phyloP scores from a whole-genome alignment of 768 basidiomycete genomes.

The Chlorophyllum brunneum region DNA sequence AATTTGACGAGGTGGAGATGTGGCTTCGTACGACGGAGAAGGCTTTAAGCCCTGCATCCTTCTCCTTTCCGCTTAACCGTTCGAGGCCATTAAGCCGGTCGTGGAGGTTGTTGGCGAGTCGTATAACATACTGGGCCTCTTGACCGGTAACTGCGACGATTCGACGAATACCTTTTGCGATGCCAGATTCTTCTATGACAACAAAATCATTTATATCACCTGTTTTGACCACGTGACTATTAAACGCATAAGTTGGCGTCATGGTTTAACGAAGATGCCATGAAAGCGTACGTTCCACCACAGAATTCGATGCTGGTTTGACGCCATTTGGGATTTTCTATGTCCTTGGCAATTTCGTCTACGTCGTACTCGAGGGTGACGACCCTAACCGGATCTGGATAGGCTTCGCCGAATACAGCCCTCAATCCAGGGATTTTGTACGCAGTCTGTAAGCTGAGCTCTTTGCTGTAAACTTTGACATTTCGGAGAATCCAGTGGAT shows the following conservation, averaged over 20 bases:
- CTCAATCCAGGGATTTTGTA: conserved; percentile 89
- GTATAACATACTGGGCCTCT: conserved; percentile 81
- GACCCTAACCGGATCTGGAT: conserved; percentile 96
- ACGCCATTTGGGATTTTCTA: conserved; percentile 89
- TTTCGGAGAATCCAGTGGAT: conserved; percentile 89
- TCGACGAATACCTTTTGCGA: conserved; percentile 96
- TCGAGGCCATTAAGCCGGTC: conserved; percentile 62
- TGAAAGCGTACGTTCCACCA: conserved; percentile 82
- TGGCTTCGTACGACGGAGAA: conserved; percentile 58
- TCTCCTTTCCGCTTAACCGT: conserved; percentile 63
- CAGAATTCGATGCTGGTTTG: conserved; percentile 94
- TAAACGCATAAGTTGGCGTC: conserved; percentile 1
- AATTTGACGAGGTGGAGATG: conserved; percentile 12
- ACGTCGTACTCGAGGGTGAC: conserved; percentile 87
- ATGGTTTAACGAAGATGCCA: not conserved
- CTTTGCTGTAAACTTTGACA: conserved; percentile 85
- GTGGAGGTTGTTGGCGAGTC: conserved; percentile 60
- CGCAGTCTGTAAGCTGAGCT: conserved; percentile 73
- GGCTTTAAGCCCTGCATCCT: conserved; percentile 84
- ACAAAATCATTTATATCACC: conserved; percentile 97
- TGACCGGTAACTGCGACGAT: conserved; percentile 93
- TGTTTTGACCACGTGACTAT: conserved; percentile 90
- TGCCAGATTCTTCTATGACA: conserved; percentile 92
- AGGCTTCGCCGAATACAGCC: conserved; percentile 96
- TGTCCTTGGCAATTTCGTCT: conserved; percentile 80